These are phyloP conservation scores for Syzygium syzygioides DNA, from an alignment of 441 rosid species.

Conservation along the genomic window DNA sequence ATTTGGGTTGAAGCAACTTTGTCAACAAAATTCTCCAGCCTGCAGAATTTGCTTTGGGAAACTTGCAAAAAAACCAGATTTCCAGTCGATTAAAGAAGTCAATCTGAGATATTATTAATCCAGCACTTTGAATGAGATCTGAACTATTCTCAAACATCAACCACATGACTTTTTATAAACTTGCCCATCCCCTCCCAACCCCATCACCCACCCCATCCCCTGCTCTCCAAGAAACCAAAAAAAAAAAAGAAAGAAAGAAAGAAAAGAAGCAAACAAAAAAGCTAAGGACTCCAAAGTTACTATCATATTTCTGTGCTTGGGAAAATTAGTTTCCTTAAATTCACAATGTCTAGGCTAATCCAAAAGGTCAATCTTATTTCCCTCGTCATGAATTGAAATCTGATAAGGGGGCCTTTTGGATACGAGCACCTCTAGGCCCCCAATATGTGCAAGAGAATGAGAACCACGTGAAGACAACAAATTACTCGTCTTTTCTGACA, in stretches of 20 bases:
- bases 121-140: background rate
- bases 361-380: background rate
- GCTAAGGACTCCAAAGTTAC: background rate
- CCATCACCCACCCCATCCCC: background rate
- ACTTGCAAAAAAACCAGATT: background rate
- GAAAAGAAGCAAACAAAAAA: background rate
- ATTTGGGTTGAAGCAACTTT: background rate
- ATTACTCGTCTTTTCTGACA: background rate
- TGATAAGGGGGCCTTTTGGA: background rate
- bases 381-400: background rate
- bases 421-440: background rate
- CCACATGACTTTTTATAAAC: background rate
- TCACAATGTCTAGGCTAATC: background rate
- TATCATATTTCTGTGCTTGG: background rate
- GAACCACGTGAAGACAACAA: background rate
- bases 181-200: background rate
- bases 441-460: background rate
- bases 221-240: background rate
- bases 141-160: background rate
- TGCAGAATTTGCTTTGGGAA: background rate
- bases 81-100: background rate
- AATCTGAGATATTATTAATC: background rate
- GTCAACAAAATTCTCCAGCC: background rate
- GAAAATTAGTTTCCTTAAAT: background rate
- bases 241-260: background rate